Evolutionary conservation across 306 rosid species (phyloP).

Genomic region (Astragalus membranaceus): DNA sequence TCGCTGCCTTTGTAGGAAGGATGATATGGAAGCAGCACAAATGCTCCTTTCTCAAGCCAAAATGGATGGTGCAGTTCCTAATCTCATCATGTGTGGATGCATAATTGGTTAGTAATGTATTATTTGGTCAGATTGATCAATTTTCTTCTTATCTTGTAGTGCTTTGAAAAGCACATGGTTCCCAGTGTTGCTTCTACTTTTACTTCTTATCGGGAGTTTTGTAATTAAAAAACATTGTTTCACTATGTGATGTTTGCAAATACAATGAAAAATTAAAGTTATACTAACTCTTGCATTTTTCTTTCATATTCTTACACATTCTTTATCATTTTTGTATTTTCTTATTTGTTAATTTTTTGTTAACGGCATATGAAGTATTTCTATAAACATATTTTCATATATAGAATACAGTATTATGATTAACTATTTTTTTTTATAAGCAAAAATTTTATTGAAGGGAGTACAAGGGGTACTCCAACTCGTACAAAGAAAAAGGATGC

Average conservation of each 20-base stretch:
- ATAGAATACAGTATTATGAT: neutral
- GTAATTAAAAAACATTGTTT: neutral
- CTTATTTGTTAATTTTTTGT: neutral
- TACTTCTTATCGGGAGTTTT: neutral
- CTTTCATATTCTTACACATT: neutral
- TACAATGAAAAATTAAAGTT: constrained; percentile 7
- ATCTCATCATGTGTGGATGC: constrained; percentile 60
- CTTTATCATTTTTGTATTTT: constrained; percentile 5
- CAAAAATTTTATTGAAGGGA: no score
- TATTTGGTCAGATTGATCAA: neutral
- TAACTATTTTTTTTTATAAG: no score
- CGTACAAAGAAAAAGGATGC: no score
- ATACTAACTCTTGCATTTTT: neutral
- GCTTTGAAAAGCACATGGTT: constrained; percentile 8
- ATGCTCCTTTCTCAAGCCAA: constrained; percentile 74
- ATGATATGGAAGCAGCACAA: constrained; percentile 72
- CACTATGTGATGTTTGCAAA: neutral
- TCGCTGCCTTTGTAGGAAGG: constrained; percentile 48
- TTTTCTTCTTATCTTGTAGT: neutral
- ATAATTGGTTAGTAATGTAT: constrained; percentile 54
- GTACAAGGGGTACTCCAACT: no score
- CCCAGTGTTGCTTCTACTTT: neutral
- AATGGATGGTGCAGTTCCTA: constrained; percentile 55
- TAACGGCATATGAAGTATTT: constrained; percentile 2
- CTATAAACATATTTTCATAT: neutral